phyloP scores from a whole-genome alignment of 805 yeast genomes.

The Wickerhamiella azymoides region DNA sequence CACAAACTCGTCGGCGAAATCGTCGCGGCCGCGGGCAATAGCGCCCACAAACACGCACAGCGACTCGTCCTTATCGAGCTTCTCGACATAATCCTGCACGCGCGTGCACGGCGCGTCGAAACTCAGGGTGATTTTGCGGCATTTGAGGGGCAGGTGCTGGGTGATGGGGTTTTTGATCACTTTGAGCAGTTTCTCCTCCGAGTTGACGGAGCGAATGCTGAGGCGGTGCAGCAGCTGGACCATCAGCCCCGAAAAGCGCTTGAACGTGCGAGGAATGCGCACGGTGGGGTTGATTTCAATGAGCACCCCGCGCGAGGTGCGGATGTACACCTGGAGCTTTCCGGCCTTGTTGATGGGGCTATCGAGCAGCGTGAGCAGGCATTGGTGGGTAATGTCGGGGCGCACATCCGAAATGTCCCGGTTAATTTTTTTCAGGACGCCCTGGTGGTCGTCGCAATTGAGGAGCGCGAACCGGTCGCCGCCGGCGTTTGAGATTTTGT shows the following conservation, averaged over 20 bases:
- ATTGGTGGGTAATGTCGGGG: slow-evolving; percentile 98
- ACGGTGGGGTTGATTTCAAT: slow-evolving; percentile 93
- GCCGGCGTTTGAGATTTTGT: slow-evolving; percentile 62
- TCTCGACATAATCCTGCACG: slow-evolving; percentile 75
- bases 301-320: slow-evolving; percentile 86
- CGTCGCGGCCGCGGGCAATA: slow-evolving; percentile 97
- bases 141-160: slow-evolving; percentile 90
- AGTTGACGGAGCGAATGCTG: slow-evolving; percentile 85
- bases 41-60: slow-evolving; percentile 98
- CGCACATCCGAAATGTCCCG: slow-evolving; percentile 96
- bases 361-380: slow-evolving; percentile 82
- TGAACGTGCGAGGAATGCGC: slow-evolving; percentile 95
- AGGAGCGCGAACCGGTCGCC: slow-evolving; percentile 87
- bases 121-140: slow-evolving; percentile 83
- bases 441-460: slow-evolving; percentile 98
- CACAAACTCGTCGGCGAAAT: slow-evolving; percentile 91
- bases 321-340: slow-evolving; percentile 87
- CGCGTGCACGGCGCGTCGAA: slow-evolving; percentile 81
- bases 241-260: slow-evolving; percentile 95
- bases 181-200: slow-evolving; percentile 84
- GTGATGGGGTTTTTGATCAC: slow-evolving; percentile 96
- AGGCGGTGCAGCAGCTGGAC: slow-evolving; percentile 88
- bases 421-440: slow-evolving; percentile 85
- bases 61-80: slow-evolving; percentile 77
- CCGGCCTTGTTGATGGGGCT: slow-evolving; percentile 99